Base-by-base conservation (phyloP, 345 rosid species). In the Camelina laxa region DNA sequence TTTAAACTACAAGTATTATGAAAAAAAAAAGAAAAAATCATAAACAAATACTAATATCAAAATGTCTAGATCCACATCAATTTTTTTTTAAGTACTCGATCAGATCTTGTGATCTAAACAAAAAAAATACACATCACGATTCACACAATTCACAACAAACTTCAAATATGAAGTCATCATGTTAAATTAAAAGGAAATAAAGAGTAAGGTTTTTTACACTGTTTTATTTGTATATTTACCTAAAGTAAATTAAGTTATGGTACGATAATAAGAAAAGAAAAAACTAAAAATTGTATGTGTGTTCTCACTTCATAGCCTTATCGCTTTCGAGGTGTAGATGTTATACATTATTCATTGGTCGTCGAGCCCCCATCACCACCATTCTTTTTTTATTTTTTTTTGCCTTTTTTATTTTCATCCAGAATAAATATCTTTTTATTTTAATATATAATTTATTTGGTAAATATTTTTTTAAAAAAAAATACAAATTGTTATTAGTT, bases 291-390 rank as follows among this genome's bases (percentile, higher is more conserved):
- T 69, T 8, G 61, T 56, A 36, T 38, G 30, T 36, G 16, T 20
- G 5, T 14, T 41, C 8, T 11, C 3, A 53, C 22, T 39, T 22
- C 60, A 60, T 41, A 69, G 64, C 79, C 82, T 81, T 82, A 74
- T 86, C 83, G 68, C 84, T 65, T 82, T 65, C 60, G 80, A 81
- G 83, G 72, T 76, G 70, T 72, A 51, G 72, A 49, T 67, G 79
- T 9, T 36, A 58, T 69, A 69, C 65, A 57, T 69, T 66, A 44
- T 69, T 78, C 85, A 80, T 84, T 24, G 92, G 70, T 69, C 56
- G 56, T 79, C 73, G 85, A 74, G 90, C 91, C 85, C 12, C 74
- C 78, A 69, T 85, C 91, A 77, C 87, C 73, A 74, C 85, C 79
- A 42, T 74, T 82, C n/a, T 64, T 60, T 30, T 36, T 15, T 22